Percentiles rank a stretch among this genome's conserved stretches.
These are phyloP conservation scores for Pestalotiopsis sp. DNA, from an alignment of 2,329 filamentous ascomycete species.

Conservation along the genomic window DNA sequence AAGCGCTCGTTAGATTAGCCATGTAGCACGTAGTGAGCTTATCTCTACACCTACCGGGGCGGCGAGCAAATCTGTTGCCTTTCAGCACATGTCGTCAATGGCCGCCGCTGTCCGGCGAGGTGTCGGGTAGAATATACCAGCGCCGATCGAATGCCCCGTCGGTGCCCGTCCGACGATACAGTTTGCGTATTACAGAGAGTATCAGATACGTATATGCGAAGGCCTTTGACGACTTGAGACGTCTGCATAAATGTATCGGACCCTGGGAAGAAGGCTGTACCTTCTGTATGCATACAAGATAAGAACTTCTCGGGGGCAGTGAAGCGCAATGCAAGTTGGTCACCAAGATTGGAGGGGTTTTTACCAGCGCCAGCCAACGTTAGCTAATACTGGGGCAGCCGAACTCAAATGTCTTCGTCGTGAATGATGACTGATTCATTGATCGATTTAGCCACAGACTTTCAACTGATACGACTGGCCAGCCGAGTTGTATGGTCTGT, in stretches of 20 bases:
- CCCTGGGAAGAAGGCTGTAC: neutral
- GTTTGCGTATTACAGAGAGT: neutral
- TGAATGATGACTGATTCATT: no score
- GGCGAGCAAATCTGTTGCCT: neutral
- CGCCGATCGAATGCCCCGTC: neutral
- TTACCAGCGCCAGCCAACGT: neutral
- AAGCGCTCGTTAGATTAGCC: neutral
- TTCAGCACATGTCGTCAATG: neutral
- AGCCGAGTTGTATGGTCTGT: neutral
- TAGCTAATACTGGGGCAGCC: no score
- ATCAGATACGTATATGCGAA: neutral
- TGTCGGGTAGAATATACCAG: neutral
- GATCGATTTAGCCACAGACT: neutral
- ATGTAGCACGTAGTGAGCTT: neutral
- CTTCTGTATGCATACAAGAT: neutral
- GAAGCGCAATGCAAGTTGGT: neutral
- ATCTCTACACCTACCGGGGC: neutral
- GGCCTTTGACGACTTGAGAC: neutral
- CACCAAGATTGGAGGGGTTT: neutral
- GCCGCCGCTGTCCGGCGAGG: neutral
- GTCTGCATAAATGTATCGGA: neutral
- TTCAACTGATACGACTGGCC: neutral
- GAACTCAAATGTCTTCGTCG: no score
- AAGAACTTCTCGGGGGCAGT: neutral
- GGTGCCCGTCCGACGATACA: neutral